Evolutionary conservation across 2,329 filamentous ascomycete species (phyloP).

Genomic region (Rhynchosporium graminicola): DNA sequence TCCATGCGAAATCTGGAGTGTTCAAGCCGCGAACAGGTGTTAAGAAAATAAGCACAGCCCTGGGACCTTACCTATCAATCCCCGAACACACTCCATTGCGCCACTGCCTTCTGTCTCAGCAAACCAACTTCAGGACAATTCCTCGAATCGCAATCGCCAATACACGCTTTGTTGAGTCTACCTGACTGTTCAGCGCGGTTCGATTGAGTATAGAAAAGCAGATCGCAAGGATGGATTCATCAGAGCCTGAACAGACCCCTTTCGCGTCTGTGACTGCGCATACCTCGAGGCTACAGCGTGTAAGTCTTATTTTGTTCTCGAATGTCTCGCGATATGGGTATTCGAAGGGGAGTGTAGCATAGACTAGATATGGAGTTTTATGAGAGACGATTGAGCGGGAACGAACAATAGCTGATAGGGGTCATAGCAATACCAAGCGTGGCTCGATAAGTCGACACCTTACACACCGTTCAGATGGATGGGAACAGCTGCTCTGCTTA

Average conservation of each 20-base stretch:
- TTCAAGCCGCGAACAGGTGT: slow-evolving; percentile 27
- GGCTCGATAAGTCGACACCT: slow-evolving; percentile 91
- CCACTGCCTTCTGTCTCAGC: slow-evolving; percentile 16
- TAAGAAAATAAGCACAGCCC: slow-evolving; percentile 20
- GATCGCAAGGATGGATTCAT: slow-evolving; percentile 68
- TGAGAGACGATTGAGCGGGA: background rate
- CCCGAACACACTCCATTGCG: slow-evolving; percentile 16
- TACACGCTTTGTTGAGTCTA: background rate
- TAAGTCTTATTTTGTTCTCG: slow-evolving; percentile 47
- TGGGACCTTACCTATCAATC: too few relatives aligned
- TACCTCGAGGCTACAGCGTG: slow-evolving; percentile 72
- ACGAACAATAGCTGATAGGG: slow-evolving; percentile 26
- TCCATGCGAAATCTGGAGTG: slow-evolving; percentile 11
- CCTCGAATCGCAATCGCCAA: slow-evolving; percentile 5
- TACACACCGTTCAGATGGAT: slow-evolving; percentile 89
- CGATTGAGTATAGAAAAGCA: background rate
- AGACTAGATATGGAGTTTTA: background rate
- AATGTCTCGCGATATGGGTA: background rate
- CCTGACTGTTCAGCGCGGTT: background rate
- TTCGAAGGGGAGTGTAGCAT: background rate
- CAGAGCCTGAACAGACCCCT: slow-evolving; percentile 86
- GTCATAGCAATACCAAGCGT: slow-evolving; percentile 83
- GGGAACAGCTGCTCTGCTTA: slow-evolving; percentile 72
- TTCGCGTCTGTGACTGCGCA: slow-evolving; percentile 88
- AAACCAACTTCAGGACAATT: slow-evolving; percentile 8